Conservation (phyloP, 805 yeast species). For the Candida qinlingensis region DNA sequence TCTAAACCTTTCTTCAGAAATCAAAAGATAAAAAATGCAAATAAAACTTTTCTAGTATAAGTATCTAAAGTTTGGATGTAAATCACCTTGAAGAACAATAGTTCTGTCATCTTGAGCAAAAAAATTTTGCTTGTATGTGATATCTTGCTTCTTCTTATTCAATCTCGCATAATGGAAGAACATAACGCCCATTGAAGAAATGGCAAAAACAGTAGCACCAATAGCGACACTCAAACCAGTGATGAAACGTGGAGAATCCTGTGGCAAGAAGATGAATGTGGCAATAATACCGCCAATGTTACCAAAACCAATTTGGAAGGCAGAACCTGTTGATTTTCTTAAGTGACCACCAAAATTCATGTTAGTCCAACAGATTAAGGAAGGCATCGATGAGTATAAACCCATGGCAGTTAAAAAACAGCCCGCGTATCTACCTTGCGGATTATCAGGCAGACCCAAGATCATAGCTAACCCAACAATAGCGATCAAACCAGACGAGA, state of each 20-base stretch:
- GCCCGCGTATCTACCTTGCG: conserved; percentile 37
- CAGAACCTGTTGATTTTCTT: conserved; percentile 35
- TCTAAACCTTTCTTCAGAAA: no score
- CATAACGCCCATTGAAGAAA: conserved; percentile 30
- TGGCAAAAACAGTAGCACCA: conserved; percentile 38
- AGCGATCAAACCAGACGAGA: conserved; percentile 29
- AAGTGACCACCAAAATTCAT: conserved; percentile 35
- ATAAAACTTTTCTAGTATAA: conserved; percentile 29
- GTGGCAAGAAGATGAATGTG: conserved; percentile 31
- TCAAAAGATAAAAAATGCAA: no score
- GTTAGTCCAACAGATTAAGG: conserved; percentile 31
- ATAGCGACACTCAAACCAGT: conserved; percentile 37
- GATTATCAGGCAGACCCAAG: conserved; percentile 30
- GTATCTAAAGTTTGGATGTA: conserved; percentile 42
- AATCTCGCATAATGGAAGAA: conserved; percentile 26
- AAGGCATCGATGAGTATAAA: conserved; percentile 34
- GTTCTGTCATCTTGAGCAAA: conserved; percentile 28
- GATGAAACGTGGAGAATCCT: conserved; percentile 36
- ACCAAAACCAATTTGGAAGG: conserved; percentile 35
- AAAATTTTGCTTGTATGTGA: conserved; percentile 27
- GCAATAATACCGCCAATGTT: conserved; percentile 37
- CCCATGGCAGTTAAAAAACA: conserved; percentile 34
- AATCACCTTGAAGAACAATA: conserved; percentile 33
- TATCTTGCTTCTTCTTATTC: conserved; percentile 33
- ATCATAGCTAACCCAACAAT: conserved; percentile 31